Evolutionary conservation across 2,329 filamentous ascomycete species (phyloP).

Genomic region (Drechslerella dactyloides): DNA sequence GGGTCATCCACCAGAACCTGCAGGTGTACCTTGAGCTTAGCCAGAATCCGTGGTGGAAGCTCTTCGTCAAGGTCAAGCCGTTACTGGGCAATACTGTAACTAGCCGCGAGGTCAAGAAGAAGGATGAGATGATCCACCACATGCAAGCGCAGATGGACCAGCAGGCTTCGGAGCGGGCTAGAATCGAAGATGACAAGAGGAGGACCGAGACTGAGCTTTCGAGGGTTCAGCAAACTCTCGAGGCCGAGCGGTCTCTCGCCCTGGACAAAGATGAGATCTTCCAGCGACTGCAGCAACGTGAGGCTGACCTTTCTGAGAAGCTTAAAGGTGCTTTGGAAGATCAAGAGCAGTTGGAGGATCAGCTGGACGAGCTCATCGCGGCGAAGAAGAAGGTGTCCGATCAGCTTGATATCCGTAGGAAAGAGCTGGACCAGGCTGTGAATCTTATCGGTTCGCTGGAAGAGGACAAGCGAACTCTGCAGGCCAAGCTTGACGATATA

Average conservation of each 20-base stretch:
- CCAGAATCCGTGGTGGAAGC: conserved; percentile 94
- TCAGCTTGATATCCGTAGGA: conserved; percentile 77
- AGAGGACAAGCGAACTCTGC: conserved; percentile 79
- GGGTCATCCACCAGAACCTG: conserved; percentile 94
- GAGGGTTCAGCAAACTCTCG: conserved; percentile 88
- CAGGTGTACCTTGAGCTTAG: conserved; percentile 87
- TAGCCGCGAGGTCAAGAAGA: conserved; percentile 89
- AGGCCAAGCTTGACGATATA: conserved; percentile 70
- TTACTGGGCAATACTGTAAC: conserved; percentile 89
- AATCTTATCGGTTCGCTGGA: conserved; percentile 85
- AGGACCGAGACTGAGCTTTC: conserved; percentile 86
- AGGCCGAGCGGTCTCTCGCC: conserved; percentile 92
- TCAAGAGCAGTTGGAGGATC: conserved; percentile 90
- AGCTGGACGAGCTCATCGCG: conserved; percentile 84
- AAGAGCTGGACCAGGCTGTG: conserved; percentile 89
- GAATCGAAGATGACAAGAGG: conserved; percentile 87
- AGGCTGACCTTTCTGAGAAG: conserved; percentile 90
- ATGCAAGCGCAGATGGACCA: conserved; percentile 82
- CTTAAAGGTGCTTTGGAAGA: conserved; percentile 89
- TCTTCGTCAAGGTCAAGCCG: conserved; percentile 94
- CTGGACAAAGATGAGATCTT: conserved; percentile 99
- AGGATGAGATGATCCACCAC: conserved; percentile 89
- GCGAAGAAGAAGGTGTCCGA: conserved; percentile 89
- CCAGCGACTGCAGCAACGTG: conserved; percentile 89
- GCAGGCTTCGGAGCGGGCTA: conserved; percentile 75